Base-by-base conservation (phyloP, 2,329 filamentous ascomycete genomes). In the Diaporthe capsici region DNA sequence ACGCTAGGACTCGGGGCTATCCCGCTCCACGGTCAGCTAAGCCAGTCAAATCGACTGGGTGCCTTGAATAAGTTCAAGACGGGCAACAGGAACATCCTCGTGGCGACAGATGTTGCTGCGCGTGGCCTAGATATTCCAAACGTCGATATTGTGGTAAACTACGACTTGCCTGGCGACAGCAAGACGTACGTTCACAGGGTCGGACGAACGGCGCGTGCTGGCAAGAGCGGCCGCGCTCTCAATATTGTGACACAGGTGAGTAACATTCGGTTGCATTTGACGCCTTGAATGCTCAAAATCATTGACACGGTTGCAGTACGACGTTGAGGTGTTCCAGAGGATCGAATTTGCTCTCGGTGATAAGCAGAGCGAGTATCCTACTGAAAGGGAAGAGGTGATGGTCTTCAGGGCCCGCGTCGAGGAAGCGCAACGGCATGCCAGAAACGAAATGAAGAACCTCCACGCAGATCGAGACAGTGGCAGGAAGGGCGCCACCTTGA, bases 121-220 rank as follows among this genome's bases (percentile, higher is more conserved):
- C 92, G 96, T 82, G 96, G 96, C 88, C 88, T 98, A 9, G 96
- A 98, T 87, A 98, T 98, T 63, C 95, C 95, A 17, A 93, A 92
- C n/a, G 95, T 98, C 17, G 95, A 98, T 78, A 55, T 76, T 7
- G 74, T 78, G n/a, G 37, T 77, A 28, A 76, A 77, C 57, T 94
- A 93, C 79, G 95, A 98, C 81, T 85, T 98, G 3, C 95, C 95
- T 0, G 90, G 92, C 39, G 95, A 97, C 84, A 94, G 91, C 80
- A 97, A 98, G 85, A 98, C 95, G 0, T 98, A 98, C 80, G 94
- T 98, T 44, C 95, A 98, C 84, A 90, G 95, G 71, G 95, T 98
- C 1, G 95, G 95, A 28, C 93, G 95, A 79, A 98, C 95, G 0
- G 95, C 95, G 0, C 91, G 95, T 84, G 95, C 95, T 0, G 95